Percentiles rank a stretch among this genome's conserved stretches.
phyloP scores from a whole-genome alignment of 164 flowering plant species.

The Aristolochia contorta region DNA sequence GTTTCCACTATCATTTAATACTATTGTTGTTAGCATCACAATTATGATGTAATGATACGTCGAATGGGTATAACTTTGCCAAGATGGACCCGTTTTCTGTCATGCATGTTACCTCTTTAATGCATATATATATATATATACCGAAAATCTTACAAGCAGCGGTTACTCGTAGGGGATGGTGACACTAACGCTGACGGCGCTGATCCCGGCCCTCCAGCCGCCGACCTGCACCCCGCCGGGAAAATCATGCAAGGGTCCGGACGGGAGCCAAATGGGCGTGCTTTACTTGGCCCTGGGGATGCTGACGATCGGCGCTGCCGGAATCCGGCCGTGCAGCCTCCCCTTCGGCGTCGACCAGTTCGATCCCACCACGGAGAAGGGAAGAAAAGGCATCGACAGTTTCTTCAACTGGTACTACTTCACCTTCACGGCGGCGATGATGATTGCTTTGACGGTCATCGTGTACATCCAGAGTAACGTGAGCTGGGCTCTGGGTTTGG shows the following conservation, averaged over 20 bases:
- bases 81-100: neutral
- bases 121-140: too few species aligned
- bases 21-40: too few species aligned
- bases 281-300: constrained; percentile 31
- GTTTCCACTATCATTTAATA: too few species aligned
- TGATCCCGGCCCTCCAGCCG: constrained; percentile 44
- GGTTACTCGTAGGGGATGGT: constrained; percentile 51
- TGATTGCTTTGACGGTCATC: constrained; percentile 48
- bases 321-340: constrained; percentile 74
- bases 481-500: constrained; percentile 74
- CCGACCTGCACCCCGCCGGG: constrained; percentile 22
- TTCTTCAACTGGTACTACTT: constrained; percentile 91
- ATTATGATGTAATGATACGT: too few species aligned
- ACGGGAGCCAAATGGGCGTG: constrained; percentile 29
- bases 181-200: constrained; percentile 40
- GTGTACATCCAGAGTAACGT: constrained; percentile 64
- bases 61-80: too few species aligned
- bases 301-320: constrained; percentile 49
- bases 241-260: constrained; percentile 30
- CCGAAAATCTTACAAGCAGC: too few species aligned
- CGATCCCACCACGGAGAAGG: constrained; percentile 54
- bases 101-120: too few species aligned
- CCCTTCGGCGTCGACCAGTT: constrained; percentile 89
- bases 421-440: constrained; percentile 46
- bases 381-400: constrained; percentile 56